Percentiles rank a stretch among this genome's conserved stretches.
These are phyloP conservation scores for Canavalia ensiformis DNA, from an alignment of 306 rosid species.

Conservation along the genomic window DNA sequence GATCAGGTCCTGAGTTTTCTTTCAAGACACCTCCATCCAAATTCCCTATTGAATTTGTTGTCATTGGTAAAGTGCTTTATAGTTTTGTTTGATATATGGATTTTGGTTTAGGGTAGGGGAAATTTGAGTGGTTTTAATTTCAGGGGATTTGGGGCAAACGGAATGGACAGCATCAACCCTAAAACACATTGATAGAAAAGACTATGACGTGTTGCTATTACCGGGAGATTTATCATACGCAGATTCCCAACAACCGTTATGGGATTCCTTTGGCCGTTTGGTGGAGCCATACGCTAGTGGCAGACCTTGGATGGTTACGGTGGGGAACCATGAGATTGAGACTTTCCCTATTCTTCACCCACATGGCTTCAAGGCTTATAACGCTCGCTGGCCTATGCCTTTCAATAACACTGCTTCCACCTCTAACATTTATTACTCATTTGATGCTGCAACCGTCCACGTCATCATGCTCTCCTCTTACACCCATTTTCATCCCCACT, in stretches of 20 bases:
- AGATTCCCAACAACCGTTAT: constrained; percentile 60
- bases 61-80: constrained; percentile 57
- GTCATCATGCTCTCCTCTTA: constrained; percentile 77
- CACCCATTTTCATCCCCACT: constrained; percentile 50
- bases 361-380: constrained; percentile 59
- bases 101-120: background rate
- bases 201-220: constrained; percentile 72
- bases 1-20: constrained; percentile 58
- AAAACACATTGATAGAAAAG: constrained; percentile 53
- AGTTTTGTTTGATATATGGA: too few species aligned
- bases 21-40: constrained; percentile 63
- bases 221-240: constrained; percentile 85
- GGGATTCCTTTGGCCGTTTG: constrained; percentile 85
- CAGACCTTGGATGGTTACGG: constrained; percentile 83
- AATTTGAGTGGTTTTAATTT: background rate
- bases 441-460: constrained; percentile 59
- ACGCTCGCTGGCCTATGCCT: constrained; percentile 79
- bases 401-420: constrained; percentile 62
- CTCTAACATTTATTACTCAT: constrained; percentile 78
- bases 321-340: constrained; percentile 83
- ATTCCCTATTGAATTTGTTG: constrained; percentile 69
- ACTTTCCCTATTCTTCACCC: constrained; percentile 55
- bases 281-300: constrained; percentile 71
- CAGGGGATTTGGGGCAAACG: constrained; percentile 84
- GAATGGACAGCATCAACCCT: constrained; percentile 73